Evolutionary conservation across 75 land plant species (phyloP), one percentile per base, ranked within the genome.

Genomic region (Gnetum montanum): DNA sequence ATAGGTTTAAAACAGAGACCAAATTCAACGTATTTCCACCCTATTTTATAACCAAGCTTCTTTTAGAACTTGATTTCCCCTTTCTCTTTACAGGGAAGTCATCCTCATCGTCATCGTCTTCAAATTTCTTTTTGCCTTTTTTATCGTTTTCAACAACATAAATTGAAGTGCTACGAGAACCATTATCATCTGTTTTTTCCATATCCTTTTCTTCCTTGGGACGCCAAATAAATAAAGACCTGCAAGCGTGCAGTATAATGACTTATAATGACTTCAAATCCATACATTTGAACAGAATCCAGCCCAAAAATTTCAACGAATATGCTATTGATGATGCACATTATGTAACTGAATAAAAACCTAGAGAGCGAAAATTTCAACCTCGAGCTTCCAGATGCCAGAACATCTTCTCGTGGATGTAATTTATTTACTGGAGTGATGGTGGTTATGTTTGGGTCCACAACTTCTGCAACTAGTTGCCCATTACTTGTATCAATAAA

Each of bases 361-460:
- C 60, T 5, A 13, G 52, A 43, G 24, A 10, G 27, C 4, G 4
- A 27, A 31, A 15, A 29, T 23, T 23, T 46, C 38, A 37, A 94
- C 98, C 98, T 80, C 27, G 98, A 94, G 63, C 98, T 94, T n/a
- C 96, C 98, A 37, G 91, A 56, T 46, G 98, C 98, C 74, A 94
- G 43, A 25, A 90, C 57, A 83, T 94, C 88, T 45, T 77, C 76
- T 36, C 83, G 75, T 15, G 98, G 98, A 72, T 89, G 98, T 12
- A 94, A 70, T 73, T 94, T 94, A 69, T 89, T 94, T 47, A 94
- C 90, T n/a, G 98, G 86, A 57, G 78, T 82, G 55, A 94, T 94
- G 3, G 96, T 89, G 3, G 90, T 75, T 12, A 90, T 75, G 35
- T 77, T 75, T 36, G 76, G 79, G 43, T 94, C 91, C 62, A 77